A percentile compares a stretch with the other conserved stretches of the same genome.
phyloP scores from a whole-genome alignment of 2,329 filamentous ascomycete genomes.

The Neonectria sp. region DNA sequence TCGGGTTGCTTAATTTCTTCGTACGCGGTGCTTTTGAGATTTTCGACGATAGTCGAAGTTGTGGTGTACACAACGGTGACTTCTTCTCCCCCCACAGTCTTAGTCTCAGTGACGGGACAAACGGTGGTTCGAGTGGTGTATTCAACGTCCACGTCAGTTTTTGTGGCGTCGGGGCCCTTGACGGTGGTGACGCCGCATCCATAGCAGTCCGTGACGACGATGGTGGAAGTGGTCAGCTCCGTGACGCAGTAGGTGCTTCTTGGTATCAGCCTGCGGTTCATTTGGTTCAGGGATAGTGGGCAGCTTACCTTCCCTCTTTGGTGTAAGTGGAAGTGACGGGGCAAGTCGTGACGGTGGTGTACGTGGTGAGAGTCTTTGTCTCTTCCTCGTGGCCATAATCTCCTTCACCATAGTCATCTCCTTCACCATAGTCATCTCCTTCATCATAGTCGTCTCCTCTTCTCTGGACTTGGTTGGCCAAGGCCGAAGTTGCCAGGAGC shows the following conservation, averaged over 20 bases:
- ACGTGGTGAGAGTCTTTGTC: conserved; percentile 50
- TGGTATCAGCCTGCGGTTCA: conserved; percentile 32
- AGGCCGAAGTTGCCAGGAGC: conserved; percentile 45
- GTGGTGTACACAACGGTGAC: conserved; percentile 56
- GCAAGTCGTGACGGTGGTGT: conserved; percentile 62
- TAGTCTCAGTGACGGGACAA: conserved; percentile 47
- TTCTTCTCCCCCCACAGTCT: conserved; percentile 58
- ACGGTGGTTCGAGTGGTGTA: conserved; percentile 62
- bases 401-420: conserved; percentile 23
- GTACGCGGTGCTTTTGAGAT: conserved; percentile 52
- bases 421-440: conserved; percentile 24
- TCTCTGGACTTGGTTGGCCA: conserved; percentile 40
- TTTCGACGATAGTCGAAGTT: conserved; percentile 49
- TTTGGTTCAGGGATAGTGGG: neutral
- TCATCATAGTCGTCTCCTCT: conserved; percentile 33
- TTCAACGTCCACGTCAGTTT: conserved; percentile 51
- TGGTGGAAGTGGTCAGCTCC: conserved; percentile 59
- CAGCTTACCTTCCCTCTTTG: conserved; percentile 57
- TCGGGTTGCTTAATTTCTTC: conserved; percentile 51
- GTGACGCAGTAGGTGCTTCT: conserved; percentile 60
- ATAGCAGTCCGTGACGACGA: conserved; percentile 58
- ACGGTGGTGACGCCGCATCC: conserved; percentile 55
- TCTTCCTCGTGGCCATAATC: conserved; percentile 22
- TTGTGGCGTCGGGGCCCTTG: conserved; percentile 55
- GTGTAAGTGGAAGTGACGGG: conserved; percentile 62